Evolutionary conservation across 2,329 filamentous ascomycete genomes (phyloP).

Genomic region (Metarhizium sp.): DNA sequence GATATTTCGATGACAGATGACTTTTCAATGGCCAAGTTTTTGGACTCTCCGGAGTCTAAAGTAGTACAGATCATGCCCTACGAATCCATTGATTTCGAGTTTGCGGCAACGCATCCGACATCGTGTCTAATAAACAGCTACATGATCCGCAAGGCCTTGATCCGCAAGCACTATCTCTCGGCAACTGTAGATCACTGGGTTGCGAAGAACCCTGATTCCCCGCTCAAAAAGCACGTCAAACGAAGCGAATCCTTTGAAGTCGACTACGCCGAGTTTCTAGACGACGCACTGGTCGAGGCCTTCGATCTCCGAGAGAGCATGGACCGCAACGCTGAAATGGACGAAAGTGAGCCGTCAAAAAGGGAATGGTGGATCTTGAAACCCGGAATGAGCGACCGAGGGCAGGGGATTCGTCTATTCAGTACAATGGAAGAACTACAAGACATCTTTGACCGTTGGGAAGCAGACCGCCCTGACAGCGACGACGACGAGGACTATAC

Average conservation of each 20-base stretch:
- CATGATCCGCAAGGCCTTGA: slow-evolving; percentile 90
- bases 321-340: slow-evolving; percentile 45
- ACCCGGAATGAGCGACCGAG: slow-evolving; percentile 93
- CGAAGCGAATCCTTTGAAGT: slow-evolving; percentile 81
- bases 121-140: slow-evolving; percentile 77
- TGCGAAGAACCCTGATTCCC: slow-evolving; percentile 67
- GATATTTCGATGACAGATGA: slow-evolving; percentile 23
- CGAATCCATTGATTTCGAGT: slow-evolving; percentile 78
- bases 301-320: slow-evolving; percentile 79
- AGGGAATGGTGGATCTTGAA: slow-evolving; percentile 97
- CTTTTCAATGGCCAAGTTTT: slow-evolving; percentile 24
- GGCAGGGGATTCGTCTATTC: slow-evolving; percentile 87
- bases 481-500: slow-evolving; percentile 54
- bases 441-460: slow-evolving; percentile 86
- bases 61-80: slow-evolving; percentile 78
- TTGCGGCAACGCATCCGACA: slow-evolving; percentile 50
- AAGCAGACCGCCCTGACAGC: slow-evolving; percentile 55
- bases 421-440: slow-evolving; percentile 76
- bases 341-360: slow-evolving; percentile 19
- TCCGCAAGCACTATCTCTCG: slow-evolving; percentile 89
- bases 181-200: slow-evolving; percentile 78
- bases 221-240: slow-evolving; percentile 63
- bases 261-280: slow-evolving; percentile 93
- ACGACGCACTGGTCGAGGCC: slow-evolving; percentile 83
- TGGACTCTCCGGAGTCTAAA: slow-evolving; percentile 27